These are phyloP conservation scores for Eimeria zaria DNA, from an alignment of 169 alveolate species.

Conservation along the genomic window DNA sequence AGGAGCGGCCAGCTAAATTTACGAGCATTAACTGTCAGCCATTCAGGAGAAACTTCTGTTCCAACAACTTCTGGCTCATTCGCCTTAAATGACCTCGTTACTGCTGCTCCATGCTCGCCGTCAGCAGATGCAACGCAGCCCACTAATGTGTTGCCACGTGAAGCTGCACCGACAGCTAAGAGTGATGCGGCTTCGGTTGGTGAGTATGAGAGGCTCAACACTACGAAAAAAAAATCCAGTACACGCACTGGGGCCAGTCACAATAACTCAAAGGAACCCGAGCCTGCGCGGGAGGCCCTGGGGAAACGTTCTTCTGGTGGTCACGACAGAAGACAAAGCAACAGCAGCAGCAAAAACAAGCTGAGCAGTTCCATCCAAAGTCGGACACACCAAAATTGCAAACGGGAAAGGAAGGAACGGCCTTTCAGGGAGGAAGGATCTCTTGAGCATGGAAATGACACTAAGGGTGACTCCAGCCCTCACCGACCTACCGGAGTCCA, in stretches of 20 bases:
- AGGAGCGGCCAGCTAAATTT: neutral
- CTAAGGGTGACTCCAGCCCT: neutral
- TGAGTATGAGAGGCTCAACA: neutral
- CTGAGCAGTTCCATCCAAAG: neutral
- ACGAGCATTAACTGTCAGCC: neutral
- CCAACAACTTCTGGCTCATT: neutral
- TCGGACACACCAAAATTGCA: slow-evolving; percentile 4
- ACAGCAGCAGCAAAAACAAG: neutral
- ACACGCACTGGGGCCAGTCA: neutral
- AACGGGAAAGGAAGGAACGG: neutral
- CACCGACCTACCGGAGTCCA: neutral
- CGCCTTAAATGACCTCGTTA: neutral
- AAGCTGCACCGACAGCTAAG: neutral
- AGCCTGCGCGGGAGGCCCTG: neutral
- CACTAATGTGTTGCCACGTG: neutral
- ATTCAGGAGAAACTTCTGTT: neutral
- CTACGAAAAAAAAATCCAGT: neutral
- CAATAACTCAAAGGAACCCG: neutral
- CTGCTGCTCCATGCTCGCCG: neutral
- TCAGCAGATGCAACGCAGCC: slow-evolving; percentile 35
- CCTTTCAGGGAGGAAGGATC: neutral
- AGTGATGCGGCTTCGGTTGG: neutral
- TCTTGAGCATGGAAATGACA: neutral
- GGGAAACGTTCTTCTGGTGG: neutral
- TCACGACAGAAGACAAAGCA: slow-evolving; percentile 40